Conservation (phyloP, 352 stramenopile genomes). For the Phytopythium oedochilum region DNA sequence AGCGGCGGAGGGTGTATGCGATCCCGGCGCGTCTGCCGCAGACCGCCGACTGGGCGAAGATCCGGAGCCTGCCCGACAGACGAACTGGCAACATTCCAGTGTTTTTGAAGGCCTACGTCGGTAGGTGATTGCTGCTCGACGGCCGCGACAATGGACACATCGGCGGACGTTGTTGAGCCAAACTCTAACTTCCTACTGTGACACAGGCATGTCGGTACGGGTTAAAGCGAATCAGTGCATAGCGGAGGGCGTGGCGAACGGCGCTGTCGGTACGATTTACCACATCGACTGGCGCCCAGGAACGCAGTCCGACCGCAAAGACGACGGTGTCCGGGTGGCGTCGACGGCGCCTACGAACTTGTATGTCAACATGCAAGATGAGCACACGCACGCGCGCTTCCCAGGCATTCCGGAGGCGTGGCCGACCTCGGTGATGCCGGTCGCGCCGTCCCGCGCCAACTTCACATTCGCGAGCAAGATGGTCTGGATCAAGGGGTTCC, state of each 20-base stretch:
- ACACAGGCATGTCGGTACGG: slow-evolving; percentile 10
- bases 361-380: slow-evolving; percentile 7
- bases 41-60: no score
- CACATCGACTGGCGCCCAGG: slow-evolving; percentile 12
- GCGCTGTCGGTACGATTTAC: slow-evolving; percentile 1
- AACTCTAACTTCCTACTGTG: no score
- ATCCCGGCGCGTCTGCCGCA: neutral
- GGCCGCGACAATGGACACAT: no score
- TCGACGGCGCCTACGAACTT: slow-evolving; percentile 2
- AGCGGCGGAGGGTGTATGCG: neutral
- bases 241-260: slow-evolving; percentile 9
- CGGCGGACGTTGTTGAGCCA: no score
- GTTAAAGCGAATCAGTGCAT: slow-evolving; percentile 15
- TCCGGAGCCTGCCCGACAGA: slow-evolving; percentile 12
- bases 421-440: slow-evolving; percentile 18
- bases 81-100: slow-evolving; percentile 3
- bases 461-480: neutral
- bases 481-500: slow-evolving; percentile 17
- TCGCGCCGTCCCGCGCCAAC: neutral
- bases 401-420: slow-evolving; percentile 1
- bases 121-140: neutral
- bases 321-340: slow-evolving; percentile 7
- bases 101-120: slow-evolving; percentile 8
- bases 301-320: neutral
- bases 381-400: neutral